phyloP scores from a whole-genome alignment of 805 yeast genomes.

The Kazachstania viticola region DNA sequence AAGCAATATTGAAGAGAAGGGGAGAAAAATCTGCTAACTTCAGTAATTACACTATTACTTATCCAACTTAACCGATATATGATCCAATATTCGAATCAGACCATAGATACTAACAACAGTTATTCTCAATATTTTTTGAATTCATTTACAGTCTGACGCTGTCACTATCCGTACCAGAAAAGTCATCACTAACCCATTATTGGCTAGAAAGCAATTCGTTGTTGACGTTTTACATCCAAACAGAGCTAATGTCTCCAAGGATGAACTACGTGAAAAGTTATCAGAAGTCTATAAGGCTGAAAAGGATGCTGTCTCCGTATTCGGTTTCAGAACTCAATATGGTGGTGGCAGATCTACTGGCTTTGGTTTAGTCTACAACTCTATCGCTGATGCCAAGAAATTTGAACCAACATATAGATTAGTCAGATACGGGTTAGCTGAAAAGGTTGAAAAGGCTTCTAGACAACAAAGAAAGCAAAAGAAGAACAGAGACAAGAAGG shows the following conservation, averaged over 20 bases:
- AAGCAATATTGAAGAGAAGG: too few relatives aligned
- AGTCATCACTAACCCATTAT: conserved; percentile 97
- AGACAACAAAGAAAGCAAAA: conserved; percentile 99
- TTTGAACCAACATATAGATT: conserved; percentile 99
- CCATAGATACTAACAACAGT: too few relatives aligned
- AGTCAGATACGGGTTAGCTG: conserved; percentile 96
- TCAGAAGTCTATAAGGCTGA: conserved; percentile 84
- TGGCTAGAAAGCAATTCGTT: conserved; percentile 99
- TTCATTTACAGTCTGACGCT: conserved; percentile 75
- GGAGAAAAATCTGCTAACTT: too few relatives aligned
- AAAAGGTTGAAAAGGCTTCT: conserved; percentile 91
- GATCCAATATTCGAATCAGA: too few relatives aligned
- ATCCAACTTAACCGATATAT: too few relatives aligned
- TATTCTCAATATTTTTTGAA: neutral
- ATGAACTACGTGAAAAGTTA: conserved; percentile 92
- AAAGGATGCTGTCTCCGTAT: conserved; percentile 90
- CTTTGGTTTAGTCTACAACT: conserved; percentile 97
- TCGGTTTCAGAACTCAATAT: conserved; percentile 98
- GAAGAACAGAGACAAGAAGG: conserved; percentile 99
- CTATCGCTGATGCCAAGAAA: conserved; percentile 93
- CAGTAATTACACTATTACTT: too few relatives aligned
- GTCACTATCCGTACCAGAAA: conserved; percentile 99
- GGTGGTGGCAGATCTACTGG: conserved; percentile 99
- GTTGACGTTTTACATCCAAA: conserved; percentile 99
- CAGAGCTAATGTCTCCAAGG: conserved; percentile 98